These are phyloP conservation scores for Aureobasidium sp. DNA, from an alignment of 2,329 filamentous ascomycete species.

Conservation along the genomic window DNA sequence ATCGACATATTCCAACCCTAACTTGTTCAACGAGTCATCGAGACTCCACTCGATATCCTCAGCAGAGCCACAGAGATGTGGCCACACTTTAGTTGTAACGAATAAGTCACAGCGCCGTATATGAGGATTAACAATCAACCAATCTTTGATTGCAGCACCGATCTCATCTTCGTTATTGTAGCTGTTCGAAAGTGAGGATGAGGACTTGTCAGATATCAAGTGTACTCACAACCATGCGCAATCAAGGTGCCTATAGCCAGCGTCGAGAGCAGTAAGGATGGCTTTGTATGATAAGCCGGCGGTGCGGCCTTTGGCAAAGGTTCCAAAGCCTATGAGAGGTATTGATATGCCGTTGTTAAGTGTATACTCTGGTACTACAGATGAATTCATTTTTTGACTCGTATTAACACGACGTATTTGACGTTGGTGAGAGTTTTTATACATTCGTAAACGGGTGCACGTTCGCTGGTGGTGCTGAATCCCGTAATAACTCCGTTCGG, in stretches of 20 bases:
- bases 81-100: conserved; percentile 48
- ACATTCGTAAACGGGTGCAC: no score
- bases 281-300: conserved; percentile 53
- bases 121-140: conserved; percentile 41
- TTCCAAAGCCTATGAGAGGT: conserved; percentile 48
- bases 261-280: conserved; percentile 42
- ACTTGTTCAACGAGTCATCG: conserved; percentile 29
- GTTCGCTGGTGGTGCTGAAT: no score
- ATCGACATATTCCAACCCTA: conserved; percentile 30
- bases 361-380: no score
- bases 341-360: no score
- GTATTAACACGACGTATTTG: no score
- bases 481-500: no score
- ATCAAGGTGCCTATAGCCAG: conserved; percentile 50
- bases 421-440: no score
- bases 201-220: no score
- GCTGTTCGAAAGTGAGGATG: background rate
- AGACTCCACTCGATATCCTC: conserved; percentile 31
- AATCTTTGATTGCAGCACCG: conserved; percentile 46
- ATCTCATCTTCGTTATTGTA: conserved; percentile 50
- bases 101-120: conserved; percentile 46
- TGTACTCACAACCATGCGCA: conserved; percentile 41
- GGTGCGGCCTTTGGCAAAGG: conserved; percentile 59
- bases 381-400: no score
- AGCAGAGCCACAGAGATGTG: conserved; percentile 39